phyloP scores from a whole-genome alignment of 2,329 filamentous ascomycete genomes.

The Lecanicillium sp. region DNA sequence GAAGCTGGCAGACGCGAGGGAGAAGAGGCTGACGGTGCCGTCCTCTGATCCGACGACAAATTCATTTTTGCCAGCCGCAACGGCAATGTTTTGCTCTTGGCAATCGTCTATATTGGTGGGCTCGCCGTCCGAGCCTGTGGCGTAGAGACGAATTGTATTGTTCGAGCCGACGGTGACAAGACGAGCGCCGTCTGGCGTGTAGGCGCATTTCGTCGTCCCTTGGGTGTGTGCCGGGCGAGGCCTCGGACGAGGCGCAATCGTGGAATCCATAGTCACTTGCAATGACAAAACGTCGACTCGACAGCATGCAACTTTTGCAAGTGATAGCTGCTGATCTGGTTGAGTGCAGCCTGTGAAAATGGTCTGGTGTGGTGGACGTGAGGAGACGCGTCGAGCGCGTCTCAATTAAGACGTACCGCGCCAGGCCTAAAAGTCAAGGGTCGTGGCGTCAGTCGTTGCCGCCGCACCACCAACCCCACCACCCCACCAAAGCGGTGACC shows the following conservation, averaged over 20 bases:
- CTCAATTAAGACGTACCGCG: constrained; percentile 6
- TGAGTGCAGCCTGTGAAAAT: not conserved
- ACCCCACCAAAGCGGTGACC: not conserved
- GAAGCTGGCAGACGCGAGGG: constrained; percentile 64
- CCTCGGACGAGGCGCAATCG: constrained; percentile 41
- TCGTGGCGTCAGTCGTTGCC: no score
- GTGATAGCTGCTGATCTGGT: not conserved
- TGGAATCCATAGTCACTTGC: constrained; percentile 9
- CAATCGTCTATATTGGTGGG: constrained; percentile 88
- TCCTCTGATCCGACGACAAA: constrained; percentile 90
- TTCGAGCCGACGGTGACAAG: constrained; percentile 90
- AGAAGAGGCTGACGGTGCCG: constrained; percentile 91
- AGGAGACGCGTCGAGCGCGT: constrained; percentile 8
- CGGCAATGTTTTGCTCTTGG: constrained; percentile 73
- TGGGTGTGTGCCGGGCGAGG: constrained; percentile 70
- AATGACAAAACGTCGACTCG: not conserved
- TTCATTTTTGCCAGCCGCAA: constrained; percentile 69
- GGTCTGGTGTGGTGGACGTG: not conserved
- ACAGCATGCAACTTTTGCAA: constrained; percentile 3
- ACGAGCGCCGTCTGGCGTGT: constrained; percentile 80
- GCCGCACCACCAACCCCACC: not conserved
- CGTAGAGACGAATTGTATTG: constrained; percentile 88
- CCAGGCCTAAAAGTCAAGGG: no score
- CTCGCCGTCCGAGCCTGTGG: constrained; percentile 84
- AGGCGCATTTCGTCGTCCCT: constrained; percentile 78